Percentiles rank a stretch among this genome's conserved stretches.
Evolutionary conservation across 176 grass and related monocot species (phyloP).

Genomic region (Eremochloa ophiuroides): DNA sequence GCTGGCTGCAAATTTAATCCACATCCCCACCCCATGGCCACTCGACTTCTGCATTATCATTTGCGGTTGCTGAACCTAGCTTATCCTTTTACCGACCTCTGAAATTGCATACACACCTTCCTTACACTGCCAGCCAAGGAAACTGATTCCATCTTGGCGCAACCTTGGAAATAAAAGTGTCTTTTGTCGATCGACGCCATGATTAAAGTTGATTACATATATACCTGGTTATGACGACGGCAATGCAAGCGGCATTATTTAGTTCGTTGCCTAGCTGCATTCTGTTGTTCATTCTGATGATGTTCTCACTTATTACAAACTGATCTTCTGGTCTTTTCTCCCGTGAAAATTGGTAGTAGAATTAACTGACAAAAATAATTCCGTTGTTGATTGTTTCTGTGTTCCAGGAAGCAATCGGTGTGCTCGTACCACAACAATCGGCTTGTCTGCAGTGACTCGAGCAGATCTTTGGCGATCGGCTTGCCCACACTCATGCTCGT

Average conservation of each 20-base stretch:
- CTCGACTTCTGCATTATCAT: too few relatives aligned
- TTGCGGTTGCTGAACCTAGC: too few relatives aligned
- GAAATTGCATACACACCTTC: background rate
- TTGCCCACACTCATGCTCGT: constrained; percentile 22
- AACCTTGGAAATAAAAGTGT: too few relatives aligned
- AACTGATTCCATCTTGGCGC: background rate
- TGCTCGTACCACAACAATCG: constrained; percentile 63
- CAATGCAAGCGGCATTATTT: background rate
- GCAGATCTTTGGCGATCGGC: background rate
- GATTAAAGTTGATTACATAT: background rate
- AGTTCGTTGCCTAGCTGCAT: background rate
- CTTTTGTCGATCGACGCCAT: background rate
- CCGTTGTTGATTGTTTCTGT: background rate
- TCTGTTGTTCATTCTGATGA: too few relatives aligned
- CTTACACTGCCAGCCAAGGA: background rate
- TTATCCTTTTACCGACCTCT: background rate
- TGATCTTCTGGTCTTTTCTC: too few relatives aligned
- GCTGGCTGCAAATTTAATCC: too few relatives aligned
- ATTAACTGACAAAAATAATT: background rate
- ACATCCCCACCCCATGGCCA: too few relatives aligned
- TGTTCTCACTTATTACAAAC: background rate
- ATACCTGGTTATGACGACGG: background rate
- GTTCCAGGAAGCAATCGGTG: constrained; percentile 29
- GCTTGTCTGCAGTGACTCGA: constrained; percentile 46
- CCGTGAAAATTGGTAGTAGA: too few relatives aligned